These are phyloP conservation scores for Penicillium coffeae DNA, from an alignment of 495 filamentous ascomycete species.

Conservation along the genomic window DNA sequence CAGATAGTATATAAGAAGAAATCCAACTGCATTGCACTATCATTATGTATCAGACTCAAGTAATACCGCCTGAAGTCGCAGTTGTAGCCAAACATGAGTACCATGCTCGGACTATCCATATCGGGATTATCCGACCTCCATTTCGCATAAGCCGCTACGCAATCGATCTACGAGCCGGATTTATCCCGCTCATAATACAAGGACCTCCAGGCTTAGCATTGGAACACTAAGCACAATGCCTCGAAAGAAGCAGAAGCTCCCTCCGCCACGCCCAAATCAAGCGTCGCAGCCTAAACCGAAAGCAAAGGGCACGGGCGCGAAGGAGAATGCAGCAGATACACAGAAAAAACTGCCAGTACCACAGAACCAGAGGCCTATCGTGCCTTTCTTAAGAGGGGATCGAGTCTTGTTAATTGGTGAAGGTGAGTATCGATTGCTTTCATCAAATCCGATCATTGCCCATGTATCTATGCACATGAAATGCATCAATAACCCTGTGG, in stretches of 20 bases:
- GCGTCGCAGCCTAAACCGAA: conserved; percentile 4
- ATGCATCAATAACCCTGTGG: no score
- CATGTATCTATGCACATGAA: no score
- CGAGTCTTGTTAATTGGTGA: conserved; percentile 84
- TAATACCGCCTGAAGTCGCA: no score
- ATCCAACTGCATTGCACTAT: no score
- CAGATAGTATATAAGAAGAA: no score
- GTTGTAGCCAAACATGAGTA: no score
- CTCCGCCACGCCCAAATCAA: conserved; percentile 5
- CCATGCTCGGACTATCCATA: not conserved
- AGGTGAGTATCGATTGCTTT: conserved; percentile 43
- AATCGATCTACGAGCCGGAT: not conserved
- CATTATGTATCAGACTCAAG: no score
- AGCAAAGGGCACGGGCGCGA: not conserved
- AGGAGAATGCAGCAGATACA: not conserved
- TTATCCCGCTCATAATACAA: not conserved
- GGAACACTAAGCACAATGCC: no score
- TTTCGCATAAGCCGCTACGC: not conserved
- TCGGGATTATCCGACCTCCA: not conserved
- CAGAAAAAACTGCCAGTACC: conserved; percentile 18
- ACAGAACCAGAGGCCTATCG: conserved; percentile 47
- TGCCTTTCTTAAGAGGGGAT: conserved; percentile 71
- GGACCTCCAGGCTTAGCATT: no score
- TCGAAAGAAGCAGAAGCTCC: conserved; percentile 22
- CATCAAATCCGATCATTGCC: no score